phyloP scores from a whole-genome alignment of 2,329 filamentous ascomycete genomes.

The Ophiostoma perfectum region DNA sequence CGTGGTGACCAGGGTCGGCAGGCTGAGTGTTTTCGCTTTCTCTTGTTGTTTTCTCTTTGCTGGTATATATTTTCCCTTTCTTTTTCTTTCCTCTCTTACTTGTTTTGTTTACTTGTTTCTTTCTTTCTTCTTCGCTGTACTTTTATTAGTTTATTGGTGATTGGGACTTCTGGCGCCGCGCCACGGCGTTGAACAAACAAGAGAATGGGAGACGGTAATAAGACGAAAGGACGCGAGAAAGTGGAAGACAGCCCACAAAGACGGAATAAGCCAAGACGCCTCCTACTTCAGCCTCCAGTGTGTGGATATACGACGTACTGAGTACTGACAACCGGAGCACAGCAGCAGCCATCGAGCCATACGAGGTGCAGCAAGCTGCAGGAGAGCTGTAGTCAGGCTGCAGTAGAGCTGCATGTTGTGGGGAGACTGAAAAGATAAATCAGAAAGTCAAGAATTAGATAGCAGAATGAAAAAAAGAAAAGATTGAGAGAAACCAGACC shows the following conservation, averaged over 20 bases:
- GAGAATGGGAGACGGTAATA: too few relatives aligned
- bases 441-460: too few relatives aligned
- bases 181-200: too few relatives aligned
- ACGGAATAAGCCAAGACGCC: not conserved
- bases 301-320: too few relatives aligned
- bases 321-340: too few relatives aligned
- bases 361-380: not conserved
- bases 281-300: too few relatives aligned
- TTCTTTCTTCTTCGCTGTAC: too few relatives aligned
- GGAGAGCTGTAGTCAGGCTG: not conserved
- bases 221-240: too few relatives aligned
- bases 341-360: not conserved
- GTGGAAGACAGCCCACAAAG: too few relatives aligned
- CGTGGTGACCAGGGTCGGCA: constrained; percentile 6
- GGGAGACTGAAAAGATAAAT: not conserved
- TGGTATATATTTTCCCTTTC: not conserved
- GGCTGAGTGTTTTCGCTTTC: not conserved
- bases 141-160: too few relatives aligned
- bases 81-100: not conserved
- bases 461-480: not conserved
- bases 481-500: not conserved
- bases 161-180: too few relatives aligned
- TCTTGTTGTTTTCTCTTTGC: not conserved
- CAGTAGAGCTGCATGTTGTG: not conserved
- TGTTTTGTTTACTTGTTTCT: too few relatives aligned